A percentile compares a stretch with the other conserved stretches of the same genome.
phyloP scores from a whole-genome alignment of 164 flowering plant genomes.

The Warburgia ugandensis region DNA sequence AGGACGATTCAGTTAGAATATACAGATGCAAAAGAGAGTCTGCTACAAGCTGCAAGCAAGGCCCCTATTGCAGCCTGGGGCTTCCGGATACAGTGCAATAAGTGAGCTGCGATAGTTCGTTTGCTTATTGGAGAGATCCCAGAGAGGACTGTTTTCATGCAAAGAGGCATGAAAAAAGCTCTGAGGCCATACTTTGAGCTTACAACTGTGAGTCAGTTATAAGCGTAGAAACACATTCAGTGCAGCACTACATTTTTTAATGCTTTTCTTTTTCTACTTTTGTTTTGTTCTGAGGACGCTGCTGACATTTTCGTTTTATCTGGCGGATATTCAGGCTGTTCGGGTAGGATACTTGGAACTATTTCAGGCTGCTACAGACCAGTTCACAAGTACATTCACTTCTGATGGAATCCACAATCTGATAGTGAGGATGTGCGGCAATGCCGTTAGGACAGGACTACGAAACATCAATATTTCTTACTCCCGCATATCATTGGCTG shows the following conservation, averaged over 20 bases:
- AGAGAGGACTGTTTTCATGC: conserved; percentile 91
- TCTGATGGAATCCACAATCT: conserved; percentile 73
- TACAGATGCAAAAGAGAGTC: too few species aligned
- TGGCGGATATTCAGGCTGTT: conserved; percentile 54
- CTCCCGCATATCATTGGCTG: too few species aligned
- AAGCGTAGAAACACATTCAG: too few species aligned
- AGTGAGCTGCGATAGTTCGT: conserved; percentile 79
- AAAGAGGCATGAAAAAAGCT: conserved; percentile 90
- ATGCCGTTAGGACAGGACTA: conserved; percentile 84
- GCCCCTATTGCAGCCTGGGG: too few species aligned
- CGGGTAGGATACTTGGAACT: conserved; percentile 90
- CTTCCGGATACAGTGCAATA: too few species aligned
- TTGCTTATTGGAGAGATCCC: conserved; percentile 87
- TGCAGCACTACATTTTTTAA: too few species aligned
- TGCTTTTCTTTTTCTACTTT: too few species aligned
- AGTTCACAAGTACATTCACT: conserved; percentile 51
- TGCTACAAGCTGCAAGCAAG: too few species aligned
- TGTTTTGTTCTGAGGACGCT: too few species aligned
- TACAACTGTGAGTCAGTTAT: conserved; percentile 63
- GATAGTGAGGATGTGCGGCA: conserved; percentile 81
- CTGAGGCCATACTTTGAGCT: conserved; percentile 95
- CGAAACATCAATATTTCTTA: conserved; percentile 90
- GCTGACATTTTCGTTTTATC: too few species aligned
- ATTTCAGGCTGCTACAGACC: conserved; percentile 67
- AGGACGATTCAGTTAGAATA: conserved; percentile 67